These are phyloP conservation scores for Pleoardoris graminearum DNA, from an alignment of 2,329 filamentous ascomycete species.

Conservation along the genomic window DNA sequence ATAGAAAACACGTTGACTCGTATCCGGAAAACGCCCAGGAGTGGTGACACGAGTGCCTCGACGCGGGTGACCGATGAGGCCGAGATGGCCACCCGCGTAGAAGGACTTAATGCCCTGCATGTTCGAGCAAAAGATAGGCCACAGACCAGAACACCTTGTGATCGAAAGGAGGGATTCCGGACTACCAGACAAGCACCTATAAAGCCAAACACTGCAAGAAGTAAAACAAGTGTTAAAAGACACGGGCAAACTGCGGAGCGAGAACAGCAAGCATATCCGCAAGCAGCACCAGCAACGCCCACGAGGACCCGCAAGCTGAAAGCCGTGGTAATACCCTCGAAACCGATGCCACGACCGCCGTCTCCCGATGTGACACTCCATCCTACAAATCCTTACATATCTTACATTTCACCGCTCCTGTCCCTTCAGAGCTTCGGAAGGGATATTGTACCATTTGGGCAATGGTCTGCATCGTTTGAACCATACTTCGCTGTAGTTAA, in stretches of 20 bases:
- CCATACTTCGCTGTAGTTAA: constrained; percentile 58
- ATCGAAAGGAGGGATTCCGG: constrained; percentile 8
- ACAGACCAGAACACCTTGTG: too few species aligned
- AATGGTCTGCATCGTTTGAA: constrained; percentile 49
- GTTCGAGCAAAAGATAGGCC: constrained; percentile 4
- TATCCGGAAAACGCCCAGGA: neutral
- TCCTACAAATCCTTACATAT: constrained; percentile 29
- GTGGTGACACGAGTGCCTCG: neutral
- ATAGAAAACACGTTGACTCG: neutral
- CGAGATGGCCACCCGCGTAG: constrained; percentile 6
- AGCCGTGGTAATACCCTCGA: constrained; percentile 14
- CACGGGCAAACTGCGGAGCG: constrained; percentile 7
- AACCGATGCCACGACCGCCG: constrained; percentile 15
- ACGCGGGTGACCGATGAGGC: neutral
- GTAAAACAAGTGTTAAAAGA: constrained; percentile 1
- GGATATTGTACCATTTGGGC: constrained; percentile 39
- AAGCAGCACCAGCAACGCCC: constrained; percentile 12
- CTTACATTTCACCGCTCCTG: constrained; percentile 34
- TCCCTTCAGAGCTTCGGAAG: constrained; percentile 31
- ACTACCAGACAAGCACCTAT: constrained; percentile 7
- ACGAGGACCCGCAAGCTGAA: constrained; percentile 13
- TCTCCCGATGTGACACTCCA: constrained; percentile 21
- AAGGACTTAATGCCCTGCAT: constrained; percentile 5
- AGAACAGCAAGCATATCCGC: neutral
- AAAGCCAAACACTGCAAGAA: constrained; percentile 14